Evolutionary conservation across 106 monocot genomes (phyloP).

Genomic region (Dioscorea alata): DNA sequence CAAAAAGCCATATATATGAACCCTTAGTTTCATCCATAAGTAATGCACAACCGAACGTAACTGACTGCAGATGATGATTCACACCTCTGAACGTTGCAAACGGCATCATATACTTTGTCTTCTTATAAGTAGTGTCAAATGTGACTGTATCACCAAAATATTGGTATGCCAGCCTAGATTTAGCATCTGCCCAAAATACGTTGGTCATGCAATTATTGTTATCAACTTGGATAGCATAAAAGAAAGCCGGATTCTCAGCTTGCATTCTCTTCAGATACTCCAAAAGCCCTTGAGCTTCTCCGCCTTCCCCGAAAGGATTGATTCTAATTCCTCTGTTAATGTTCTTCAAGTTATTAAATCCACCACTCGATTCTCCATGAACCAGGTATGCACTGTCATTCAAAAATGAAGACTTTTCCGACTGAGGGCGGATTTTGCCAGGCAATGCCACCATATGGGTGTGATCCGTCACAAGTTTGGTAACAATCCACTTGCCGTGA

Average conservation of each 20-base stretch:
- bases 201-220: conserved; percentile 90
- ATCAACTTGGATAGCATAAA: conserved; percentile 92
- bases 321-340: conserved; percentile 60
- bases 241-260: conserved; percentile 81
- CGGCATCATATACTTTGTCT: conserved; percentile 97
- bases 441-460: conserved; percentile 59
- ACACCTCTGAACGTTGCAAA: conserved; percentile 82
- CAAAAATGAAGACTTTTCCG: conserved; percentile 16
- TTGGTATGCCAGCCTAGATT: conserved; percentile 63
- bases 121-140: conserved; percentile 93
- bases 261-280: conserved; percentile 78
- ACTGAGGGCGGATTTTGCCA: conserved; percentile 21
- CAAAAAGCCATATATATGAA: conserved; percentile 91
- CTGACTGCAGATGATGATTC: conserved; percentile 79
- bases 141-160: conserved; percentile 72
- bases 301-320: conserved; percentile 80
- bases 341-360: conserved; percentile 43
- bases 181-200: conserved; percentile 90
- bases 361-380: conserved; percentile 28
- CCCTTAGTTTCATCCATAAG: conserved; percentile 94
- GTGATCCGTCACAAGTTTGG: conserved; percentile 76
- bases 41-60: conserved; percentile 77
- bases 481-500: conserved; percentile 76
- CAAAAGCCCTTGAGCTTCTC: conserved; percentile 63
- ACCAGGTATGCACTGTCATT: conserved; percentile 8